Evolutionary conservation across 2,329 filamentous ascomycete genomes (phyloP).

Genomic region (Triangularia verruculosa): DNA sequence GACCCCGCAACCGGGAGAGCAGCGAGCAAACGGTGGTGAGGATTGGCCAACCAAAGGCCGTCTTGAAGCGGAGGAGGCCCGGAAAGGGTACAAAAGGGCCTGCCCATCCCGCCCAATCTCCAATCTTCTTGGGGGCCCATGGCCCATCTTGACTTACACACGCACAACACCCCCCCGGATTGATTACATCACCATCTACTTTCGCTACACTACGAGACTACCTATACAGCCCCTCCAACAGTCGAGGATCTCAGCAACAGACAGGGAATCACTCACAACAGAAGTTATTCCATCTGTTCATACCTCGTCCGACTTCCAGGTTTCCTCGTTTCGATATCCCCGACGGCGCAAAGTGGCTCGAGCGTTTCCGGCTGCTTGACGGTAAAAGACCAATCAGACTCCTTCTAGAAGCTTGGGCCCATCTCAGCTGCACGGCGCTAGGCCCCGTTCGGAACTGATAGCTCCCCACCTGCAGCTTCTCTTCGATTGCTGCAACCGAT

Average conservation of each 20-base stretch:
- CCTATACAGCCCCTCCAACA: too few species aligned
- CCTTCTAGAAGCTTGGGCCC: constrained; percentile 3
- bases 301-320: neutral
- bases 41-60: constrained; percentile 16
- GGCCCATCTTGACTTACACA: constrained; percentile 17
- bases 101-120: constrained; percentile 32
- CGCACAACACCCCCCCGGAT: too few species aligned
- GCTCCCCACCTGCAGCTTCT: constrained; percentile 11
- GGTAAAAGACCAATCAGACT: neutral
- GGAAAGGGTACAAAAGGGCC: constrained; percentile 36
- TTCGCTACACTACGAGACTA: neutral
- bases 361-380: neutral
- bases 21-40: constrained; percentile 1
- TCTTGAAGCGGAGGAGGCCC: constrained; percentile 10
- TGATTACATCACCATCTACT: constrained; percentile 22
- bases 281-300: neutral
- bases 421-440: constrained; percentile 1
- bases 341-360: neutral
- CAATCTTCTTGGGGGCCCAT: constrained; percentile 25
- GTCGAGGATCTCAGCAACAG: too few species aligned
- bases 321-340: neutral
- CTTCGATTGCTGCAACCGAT: neutral
- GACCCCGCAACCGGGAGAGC: constrained; percentile 26
- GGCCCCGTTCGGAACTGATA: neutral
- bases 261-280: too few species aligned